Base-by-base conservation (phyloP, 2,329 filamentous ascomycete genomes). In the Didymella pomorum region DNA sequence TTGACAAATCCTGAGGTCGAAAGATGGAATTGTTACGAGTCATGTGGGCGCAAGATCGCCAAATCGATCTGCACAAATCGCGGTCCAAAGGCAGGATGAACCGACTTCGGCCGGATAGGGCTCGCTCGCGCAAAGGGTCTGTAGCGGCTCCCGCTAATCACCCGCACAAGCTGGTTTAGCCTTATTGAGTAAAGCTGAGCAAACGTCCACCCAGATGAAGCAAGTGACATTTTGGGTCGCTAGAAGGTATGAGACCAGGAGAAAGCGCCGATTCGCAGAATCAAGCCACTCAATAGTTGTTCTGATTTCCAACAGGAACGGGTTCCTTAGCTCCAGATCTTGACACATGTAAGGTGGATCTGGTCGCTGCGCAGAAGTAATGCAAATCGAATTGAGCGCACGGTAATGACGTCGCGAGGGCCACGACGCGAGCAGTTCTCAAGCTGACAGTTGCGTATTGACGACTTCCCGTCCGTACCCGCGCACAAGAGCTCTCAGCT, bases 61-160 rank as follows among this genome's bases (percentile, higher is more conserved):
- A 45, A 50, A 57, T 23, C 18, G 54, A 57, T 57, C 54, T 52
- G 48, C 54, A 43, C 26, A 18, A 56, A 16, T 41, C 43, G 35
- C 4, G 20, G 18, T 18, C 8, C n/a, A 9, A 23, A 25, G 54
- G 54, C 43, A 52, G 46, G 54, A 51, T 31, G 42, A 58, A 45
- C 49, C 56, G 39, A 26, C 25, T 16, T 45, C 26, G 49, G 50
- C 44, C 56, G 50, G 29, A 45, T 37, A 48, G 37, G 48, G 48
- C 55, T 51, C 42, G 21, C 26, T 52, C 41, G 45, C 42, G 43
- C 43, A 25, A 48, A 53, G 50, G 56, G 56, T 53, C 33, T 31
- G 42, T 58, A 39, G 55, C 39, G 45, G 47, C 37, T 45, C 10
- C 39, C 49, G 50, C 56, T 58, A 35, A 42, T 14, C 45, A 45